Base-by-base conservation (phyloP, 345 rosid genomes). In the Euphorbia peplus region DNA sequence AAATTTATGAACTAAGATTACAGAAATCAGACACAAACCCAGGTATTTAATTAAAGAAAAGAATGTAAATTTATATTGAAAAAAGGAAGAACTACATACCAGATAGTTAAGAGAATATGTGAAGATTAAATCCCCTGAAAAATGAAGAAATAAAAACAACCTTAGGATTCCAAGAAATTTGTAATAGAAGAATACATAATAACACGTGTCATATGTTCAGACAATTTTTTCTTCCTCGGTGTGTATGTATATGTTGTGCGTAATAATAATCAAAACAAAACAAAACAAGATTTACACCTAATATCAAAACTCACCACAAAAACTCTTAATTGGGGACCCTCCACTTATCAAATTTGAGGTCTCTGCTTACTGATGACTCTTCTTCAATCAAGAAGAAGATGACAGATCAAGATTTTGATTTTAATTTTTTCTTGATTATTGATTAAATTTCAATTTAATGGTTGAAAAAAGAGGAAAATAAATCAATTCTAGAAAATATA, bases 281-380 rank as follows among this genome's bases (percentile, higher is more conserved):
- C 11, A 47, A n/a, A 57, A 59, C 8, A 13, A 24, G 8, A 60
- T 46, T 35, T 52, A 63, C 9, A 16, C 15, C 29, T 3, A 52
- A 14, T 32, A 32, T 3, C 35, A 69, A 55, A 64, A 72, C 78
- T 75, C 75, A 75, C 83, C 82, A 41, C 76, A 19, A 12, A 41
- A 5, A 67, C 13, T 35, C 39, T 48, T 46, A 30, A 18, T 30
- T 50, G 70, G 70, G 52, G n/a, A n/a, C n/a, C 76, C 61, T 67
- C 76, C 75, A 52, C 60, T n/a, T 50, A 75, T 63, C 79, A 63
- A 41, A 35, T 66, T 65, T 73, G 44, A 59, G 64, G 70, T 70
- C 78, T 47, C 32, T 11, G 30, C 42, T 25, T 25, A 74, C 60
- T 25, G 41, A 48, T 19, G 68, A 8, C 59, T 41, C 51, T 56